Evolutionary conservation across 2,329 filamentous ascomycete genomes (phyloP), one percentile per base, ranked within the genome.

Genomic region (Phyllosticta capitalensis): DNA sequence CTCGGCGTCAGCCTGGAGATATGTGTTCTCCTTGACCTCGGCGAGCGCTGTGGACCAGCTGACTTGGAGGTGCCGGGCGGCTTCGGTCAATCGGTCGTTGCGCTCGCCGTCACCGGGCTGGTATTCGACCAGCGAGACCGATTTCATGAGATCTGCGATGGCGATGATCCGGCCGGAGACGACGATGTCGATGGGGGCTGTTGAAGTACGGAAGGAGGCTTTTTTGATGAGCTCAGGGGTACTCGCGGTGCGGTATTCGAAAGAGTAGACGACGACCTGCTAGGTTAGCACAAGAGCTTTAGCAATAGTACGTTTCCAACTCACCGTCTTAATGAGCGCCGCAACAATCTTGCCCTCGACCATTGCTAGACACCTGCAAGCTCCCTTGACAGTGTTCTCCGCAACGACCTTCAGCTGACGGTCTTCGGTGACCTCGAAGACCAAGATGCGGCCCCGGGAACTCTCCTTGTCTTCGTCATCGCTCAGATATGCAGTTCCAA

Each of bases 121-220:
- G 68, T 87, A 94, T 68, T 94, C 80, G 9, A 96, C 78, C 5
- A 97, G 76, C 1, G 88, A 86, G 22, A 95, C 79, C 1, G 90
- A 95, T 75, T 97, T 96, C 89, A 96, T 96, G 52, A 99, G 76
- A 68, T 99, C 94, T 0, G 87, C 89, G 9, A 97, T 85, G 0
- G 89, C 90, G 63, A 99, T 92, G 22, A 83, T 79, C 65, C 87
- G 85, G 0, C 82, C 88, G 1, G 84, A 83, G 14, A 96, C 81
- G 9, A 86, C 84, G 6, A 97, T 72, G 65, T 92, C 89, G 17
- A 95, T 83, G 0, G 94, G 92, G 30, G 89, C 89, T 0, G 91
- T 95, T 2, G 90, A 84, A 1, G 90, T 88, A 12, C 91, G 84
- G 71, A 91, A 95, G 1, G 85, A 83, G 1, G 89, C 88, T 17